Evolutionary conservation across 768 basidiomycete genomes (phyloP), one percentile per base, ranked within the genome.

Genomic region (Dentipellis sp.): DNA sequence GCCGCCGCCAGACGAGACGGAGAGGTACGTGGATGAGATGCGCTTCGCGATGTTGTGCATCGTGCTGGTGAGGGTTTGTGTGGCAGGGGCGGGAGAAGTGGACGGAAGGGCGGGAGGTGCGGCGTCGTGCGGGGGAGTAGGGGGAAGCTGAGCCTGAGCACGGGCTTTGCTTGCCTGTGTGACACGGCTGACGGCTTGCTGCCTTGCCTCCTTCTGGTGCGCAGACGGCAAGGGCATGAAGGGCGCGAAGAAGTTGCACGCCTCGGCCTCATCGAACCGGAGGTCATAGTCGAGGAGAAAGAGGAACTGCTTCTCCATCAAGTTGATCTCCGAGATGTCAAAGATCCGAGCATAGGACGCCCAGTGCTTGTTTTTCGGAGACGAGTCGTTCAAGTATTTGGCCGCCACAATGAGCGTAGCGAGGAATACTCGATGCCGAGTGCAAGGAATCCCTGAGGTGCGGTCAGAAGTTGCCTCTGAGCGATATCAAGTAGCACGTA

Each of bases 241-340:
- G 2, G 88, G 84, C 10, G 76, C 79, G 72, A 97, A 94, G 55
- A 75, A 72, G 45, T 60, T 60, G 60, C 78, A 68, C 9, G 87
- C 85, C 64, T 97, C 93, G 23, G 73, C 71, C 72, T 99, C 95
- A 62, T 83, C 79, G 68, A 97, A 91, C 50, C 91, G 84, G 56
- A 99, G 82, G 69, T 97, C 86, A 68, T 89, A 94, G 73, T 95
- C 90, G 63, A 99, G 83, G 57, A 98, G 76, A 69, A 80, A 87
- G 54, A 99, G 83, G 29, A 99, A 81, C 72, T 99, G 93, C 72
- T 85, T 89, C 74, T 99, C 95, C 95, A 98, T 98, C 59, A 94
- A 78, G 71, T 94, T 97, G 69, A 97, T 84, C 73, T 91, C 89
- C 10, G 74, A 70, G 52, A 83, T 72, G 66, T 88, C 83, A 73